Evolutionary conservation across 768 basidiomycete species (phyloP), one percentile per base, ranked within the genome.

Genomic region (Phaeotremella fagi): DNA sequence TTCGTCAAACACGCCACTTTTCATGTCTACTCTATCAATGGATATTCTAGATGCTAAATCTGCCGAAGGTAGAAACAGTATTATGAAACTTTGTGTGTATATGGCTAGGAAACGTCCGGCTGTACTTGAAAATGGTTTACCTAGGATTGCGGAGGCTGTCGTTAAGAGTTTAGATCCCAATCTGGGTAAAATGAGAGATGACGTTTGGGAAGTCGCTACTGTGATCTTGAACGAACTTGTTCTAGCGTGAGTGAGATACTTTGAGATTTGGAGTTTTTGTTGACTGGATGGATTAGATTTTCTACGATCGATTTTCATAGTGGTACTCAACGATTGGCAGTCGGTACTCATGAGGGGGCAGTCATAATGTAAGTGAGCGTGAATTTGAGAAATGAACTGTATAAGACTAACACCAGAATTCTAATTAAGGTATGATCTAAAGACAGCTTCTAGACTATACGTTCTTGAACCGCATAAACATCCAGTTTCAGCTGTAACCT

Each of bases 91-190:
- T 2, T 82, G 98, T 14, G 90, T 90, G 0, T 91, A 92, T 67
- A 78, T 99, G 57, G 90, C 95, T 54, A 83, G 88, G 70, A 98
- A 94, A 87, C 85, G 87, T 63, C 91, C 92, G 1, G 77, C 87
- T 24, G 83, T 94, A 6, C 77, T 98, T 37, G 86, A 89, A 60
- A 82, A 87, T 2, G 87, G 85, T 61, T 77, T 98, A 24, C 86
- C 92, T 0, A 81, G 84, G 36, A 77, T 97, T 41, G 85, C 90
- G 74, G 95, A 98, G 70, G 90, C 92, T 1, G 90, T 98, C 0
- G 91, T 98, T 16, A 92, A 91, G 70, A 95, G 90, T 0, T 78
- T 99, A 51, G 94, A 99, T 75, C 95, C 95, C 15, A 92, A 88
- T 48, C 70, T 84, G 79, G 37, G 88, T 79, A 67, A 81, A 85